phyloP scores from a whole-genome alignment of 768 basidiomycete genomes.

The Termitomyces sp. region DNA sequence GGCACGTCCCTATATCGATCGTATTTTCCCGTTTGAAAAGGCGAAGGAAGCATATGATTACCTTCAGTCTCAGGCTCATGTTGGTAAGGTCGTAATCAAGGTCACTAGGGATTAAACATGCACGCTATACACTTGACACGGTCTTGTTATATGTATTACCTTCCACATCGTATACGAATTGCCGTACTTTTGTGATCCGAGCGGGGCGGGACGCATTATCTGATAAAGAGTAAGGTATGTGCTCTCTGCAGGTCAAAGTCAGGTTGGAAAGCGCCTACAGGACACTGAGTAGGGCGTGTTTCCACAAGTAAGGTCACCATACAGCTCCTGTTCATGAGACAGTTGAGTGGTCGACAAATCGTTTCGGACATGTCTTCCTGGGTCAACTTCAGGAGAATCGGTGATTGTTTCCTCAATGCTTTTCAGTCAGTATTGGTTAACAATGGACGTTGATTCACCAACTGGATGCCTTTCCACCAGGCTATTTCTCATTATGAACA shows the following conservation, averaged over 20 bases:
- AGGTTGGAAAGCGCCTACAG: not conserved
- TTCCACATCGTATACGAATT: not conserved
- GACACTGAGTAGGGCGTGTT: not conserved
- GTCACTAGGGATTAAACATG: constrained; percentile 20
- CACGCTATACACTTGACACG: not conserved
- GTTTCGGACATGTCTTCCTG: no score
- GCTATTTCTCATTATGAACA: not conserved
- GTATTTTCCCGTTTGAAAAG: constrained; percentile 55
- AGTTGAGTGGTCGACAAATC: no score
- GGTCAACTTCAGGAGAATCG: no score
- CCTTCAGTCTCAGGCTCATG: constrained; percentile 49
- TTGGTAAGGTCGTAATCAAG: constrained; percentile 58
- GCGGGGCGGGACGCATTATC: not conserved
- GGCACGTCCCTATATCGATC: constrained; percentile 49
- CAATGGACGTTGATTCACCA: not conserved
- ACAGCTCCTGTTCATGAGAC: not conserved
- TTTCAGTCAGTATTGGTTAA: no score
- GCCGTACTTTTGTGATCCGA: not conserved
- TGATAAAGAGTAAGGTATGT: not conserved
- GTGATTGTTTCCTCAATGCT: no score
- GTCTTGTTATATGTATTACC: not conserved
- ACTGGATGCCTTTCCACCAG: not conserved
- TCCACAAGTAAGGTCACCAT: not conserved
- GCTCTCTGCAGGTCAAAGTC: not conserved
- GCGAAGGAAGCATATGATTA: constrained; percentile 46